Evolutionary conservation across 352 stramenopile genomes (phyloP).

Genomic region (Ophiocytium majus): DNA sequence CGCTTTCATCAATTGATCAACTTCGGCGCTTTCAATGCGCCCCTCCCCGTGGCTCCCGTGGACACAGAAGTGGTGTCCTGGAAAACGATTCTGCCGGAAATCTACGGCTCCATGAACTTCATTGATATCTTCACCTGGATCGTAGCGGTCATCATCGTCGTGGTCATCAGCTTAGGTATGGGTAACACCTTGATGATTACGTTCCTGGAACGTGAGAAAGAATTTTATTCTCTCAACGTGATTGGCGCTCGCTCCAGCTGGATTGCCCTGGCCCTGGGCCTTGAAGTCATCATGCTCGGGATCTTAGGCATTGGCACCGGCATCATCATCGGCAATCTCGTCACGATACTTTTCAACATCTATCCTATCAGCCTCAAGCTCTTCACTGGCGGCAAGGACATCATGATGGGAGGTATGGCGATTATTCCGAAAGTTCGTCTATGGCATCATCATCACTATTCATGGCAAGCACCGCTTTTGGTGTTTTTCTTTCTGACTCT

Average conservation of each 20-base stretch:
- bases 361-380: background rate
- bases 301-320: background rate
- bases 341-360: background rate
- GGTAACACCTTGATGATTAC: constrained; percentile 5
- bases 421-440: background rate
- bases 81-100: background rate
- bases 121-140: constrained; percentile 11
- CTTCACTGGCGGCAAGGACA: background rate
- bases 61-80: background rate
- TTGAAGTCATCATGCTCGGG: background rate
- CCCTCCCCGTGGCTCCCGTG: no score
- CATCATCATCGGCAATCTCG: background rate
- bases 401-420: constrained; percentile 1
- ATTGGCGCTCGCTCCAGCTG: background rate
- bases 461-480: background rate
- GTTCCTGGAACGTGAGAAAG: constrained; percentile 1
- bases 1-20: background rate
- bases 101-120: background rate
- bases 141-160: background rate
- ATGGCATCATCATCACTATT: background rate
- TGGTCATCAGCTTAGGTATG: background rate
- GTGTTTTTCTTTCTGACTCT: constrained; percentile 12
- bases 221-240: background rate
- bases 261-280: background rate
- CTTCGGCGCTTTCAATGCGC: background rate